phyloP scores from a whole-genome alignment of 1,284 basidiomycete species.

The Vanrija sp. region DNA sequence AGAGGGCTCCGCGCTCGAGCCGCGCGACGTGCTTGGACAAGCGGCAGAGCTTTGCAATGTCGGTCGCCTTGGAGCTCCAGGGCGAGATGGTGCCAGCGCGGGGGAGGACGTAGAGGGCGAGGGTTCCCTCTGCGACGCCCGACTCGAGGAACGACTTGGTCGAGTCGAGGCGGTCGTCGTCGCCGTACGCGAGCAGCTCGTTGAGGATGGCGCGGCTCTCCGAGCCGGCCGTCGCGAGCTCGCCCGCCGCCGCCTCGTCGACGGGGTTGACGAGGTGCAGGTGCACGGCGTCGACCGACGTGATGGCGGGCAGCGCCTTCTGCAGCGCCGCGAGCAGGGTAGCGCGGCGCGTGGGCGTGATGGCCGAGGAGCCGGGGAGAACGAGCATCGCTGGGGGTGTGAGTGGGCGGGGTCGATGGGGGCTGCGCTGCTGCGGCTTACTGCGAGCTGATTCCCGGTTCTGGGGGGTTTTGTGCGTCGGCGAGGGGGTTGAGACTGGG shows the following conservation, averaged over 20 bases:
- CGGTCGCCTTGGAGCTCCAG: conserved; percentile 97
- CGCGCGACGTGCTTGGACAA: conserved; percentile 67
- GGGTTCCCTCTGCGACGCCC: conserved; percentile 48
- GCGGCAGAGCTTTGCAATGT: conserved; percentile 84
- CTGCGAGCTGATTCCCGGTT: conserved; percentile 1
- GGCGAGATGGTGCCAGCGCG: conserved; percentile 76
- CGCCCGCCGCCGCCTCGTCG: conserved; percentile 53
- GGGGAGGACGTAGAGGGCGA: conserved; percentile 67
- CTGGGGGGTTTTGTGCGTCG: background rate
- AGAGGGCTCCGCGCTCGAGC: conserved; percentile 78
- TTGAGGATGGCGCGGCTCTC: conserved; percentile 59
- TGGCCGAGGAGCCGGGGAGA: conserved; percentile 66
- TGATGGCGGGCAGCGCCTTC: conserved; percentile 55
- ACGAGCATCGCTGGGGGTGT: conserved; percentile 43
- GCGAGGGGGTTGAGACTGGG: background rate
- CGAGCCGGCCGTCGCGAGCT: conserved; percentile 55
- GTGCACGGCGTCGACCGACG: conserved; percentile 75
- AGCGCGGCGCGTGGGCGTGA: conserved; percentile 65
- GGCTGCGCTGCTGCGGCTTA: no score
- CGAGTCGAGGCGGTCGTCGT: conserved; percentile 54
- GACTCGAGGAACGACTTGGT: conserved; percentile 37
- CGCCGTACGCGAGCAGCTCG: conserved; percentile 81
- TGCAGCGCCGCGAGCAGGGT: conserved; percentile 65
- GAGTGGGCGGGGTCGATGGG: no score
- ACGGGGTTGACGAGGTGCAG: conserved; percentile 76